Evolutionary conservation across 1,284 basidiomycete genomes (phyloP), one percentile per base, ranked within the genome.

Genomic region (Moniliella sp.): DNA sequence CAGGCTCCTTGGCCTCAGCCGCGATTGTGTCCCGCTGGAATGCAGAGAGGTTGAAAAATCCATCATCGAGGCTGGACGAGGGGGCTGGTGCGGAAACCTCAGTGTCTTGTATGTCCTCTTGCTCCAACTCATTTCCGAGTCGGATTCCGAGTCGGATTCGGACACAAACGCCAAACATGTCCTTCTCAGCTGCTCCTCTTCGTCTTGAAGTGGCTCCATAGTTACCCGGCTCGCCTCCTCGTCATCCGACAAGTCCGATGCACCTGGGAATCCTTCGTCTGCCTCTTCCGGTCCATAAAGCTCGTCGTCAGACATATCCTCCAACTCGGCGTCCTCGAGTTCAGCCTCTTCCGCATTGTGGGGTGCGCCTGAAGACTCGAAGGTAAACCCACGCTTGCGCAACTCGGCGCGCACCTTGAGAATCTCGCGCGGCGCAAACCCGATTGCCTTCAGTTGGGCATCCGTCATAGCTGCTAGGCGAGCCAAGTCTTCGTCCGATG

Each of bases 41-140:
- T 14, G 74, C 69, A 34, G 74, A 73, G 34, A 94, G 71, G 35
- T 78, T 73, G 63, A 97, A 97, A 66, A 97, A 94, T 15, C 70
- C 73, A 58, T 94, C 88, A 61, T 94, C 78, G n/a, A 94, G 70
- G 29, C 70, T 70, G 4, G 74, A 11, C 28, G 28, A 29, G 5
- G 9, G 14, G 15, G 32, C n/a, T 5, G 26, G n/a, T 3, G 37
- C 48, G 5, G 43, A n/a, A n/a, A n/a, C n/a, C n/a, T n/a, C n/a
- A n/a, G n/a, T 46, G 23, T 59, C 61, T 27, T 62, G 61, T 16
- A 62, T 60, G 3, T 38, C 35, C 2, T 40, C 28, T 2, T 39
- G 35, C 9, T 36, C 39, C 10, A 40, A 37, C 5, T 41, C 38
- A 7, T 33, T 35, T 8, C 36, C 40, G 10, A 35, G 36, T 1